A percentile compares a stretch with the other conserved stretches of the same genome.
phyloP scores from a whole-genome alignment of 768 basidiomycete species.

The Tylopilus sp. region DNA sequence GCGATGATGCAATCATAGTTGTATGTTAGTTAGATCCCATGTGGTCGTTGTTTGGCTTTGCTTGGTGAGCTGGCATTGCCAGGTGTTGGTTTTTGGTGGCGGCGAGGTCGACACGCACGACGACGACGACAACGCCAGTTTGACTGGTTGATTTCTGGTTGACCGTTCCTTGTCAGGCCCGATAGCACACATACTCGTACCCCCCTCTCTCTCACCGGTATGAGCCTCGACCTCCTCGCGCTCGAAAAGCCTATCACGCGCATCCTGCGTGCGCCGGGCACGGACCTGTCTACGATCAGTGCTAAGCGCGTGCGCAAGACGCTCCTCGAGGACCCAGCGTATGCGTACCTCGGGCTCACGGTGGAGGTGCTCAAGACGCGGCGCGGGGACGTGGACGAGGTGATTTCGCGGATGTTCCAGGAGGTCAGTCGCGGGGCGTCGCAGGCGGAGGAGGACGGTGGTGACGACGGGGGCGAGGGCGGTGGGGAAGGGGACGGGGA shows the following conservation, averaged over 20 bases:
- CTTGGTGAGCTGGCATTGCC: constrained; percentile 13
- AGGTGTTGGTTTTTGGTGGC: constrained; percentile 1
- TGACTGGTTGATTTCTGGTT: too few relatives aligned
- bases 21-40: neutral
- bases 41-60: constrained; percentile 23
- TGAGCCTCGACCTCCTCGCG: constrained; percentile 51
- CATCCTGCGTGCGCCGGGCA: constrained; percentile 74
- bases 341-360: constrained; percentile 46
- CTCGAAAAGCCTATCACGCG: constrained; percentile 60
- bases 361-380: constrained; percentile 60
- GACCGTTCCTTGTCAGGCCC: too few relatives aligned
- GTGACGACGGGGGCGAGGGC: neutral
- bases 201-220: too few relatives aligned
- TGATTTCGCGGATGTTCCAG: constrained; percentile 68
- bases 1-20: too few relatives aligned
- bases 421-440: constrained; percentile 42
- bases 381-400: constrained; percentile 62
- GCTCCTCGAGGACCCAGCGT: constrained; percentile 42
- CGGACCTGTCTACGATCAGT: constrained; percentile 75
- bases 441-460: constrained; percentile 26
- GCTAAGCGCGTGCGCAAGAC: constrained; percentile 87
- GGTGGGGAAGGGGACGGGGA: constrained; percentile 2
- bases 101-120: constrained; percentile 1
- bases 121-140: constrained; percentile 11
- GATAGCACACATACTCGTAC: too few relatives aligned